Percentiles rank a stretch among this genome's conserved stretches.
phyloP scores from a whole-genome alignment of 768 basidiomycete genomes.

The Stropharia rugosoannulata region DNA sequence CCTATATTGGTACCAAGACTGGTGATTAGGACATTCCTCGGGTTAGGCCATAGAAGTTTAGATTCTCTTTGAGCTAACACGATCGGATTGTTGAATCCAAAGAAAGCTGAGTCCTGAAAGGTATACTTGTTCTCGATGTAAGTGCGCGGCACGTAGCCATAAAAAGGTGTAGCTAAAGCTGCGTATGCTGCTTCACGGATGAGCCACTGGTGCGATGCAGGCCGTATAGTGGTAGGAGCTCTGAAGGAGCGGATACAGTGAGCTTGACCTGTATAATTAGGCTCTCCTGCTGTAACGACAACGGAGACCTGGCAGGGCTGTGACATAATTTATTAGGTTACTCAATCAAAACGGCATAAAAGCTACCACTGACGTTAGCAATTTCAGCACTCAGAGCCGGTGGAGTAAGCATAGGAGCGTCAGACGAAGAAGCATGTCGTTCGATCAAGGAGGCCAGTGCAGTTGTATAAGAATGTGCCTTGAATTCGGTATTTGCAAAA shows the following conservation, averaged over 20 bases:
- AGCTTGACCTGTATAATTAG: conserved; percentile 18
- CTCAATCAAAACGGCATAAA: too few species aligned
- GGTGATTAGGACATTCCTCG: conserved; percentile 1
- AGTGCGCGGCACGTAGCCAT: conserved; percentile 13
- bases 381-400: neutral
- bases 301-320: conserved; percentile 12
- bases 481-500: conserved; percentile 6
- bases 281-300: conserved; percentile 20
- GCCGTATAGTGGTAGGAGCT: conserved; percentile 3
- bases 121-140: conserved; percentile 12
- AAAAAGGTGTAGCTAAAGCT: conserved; percentile 16
- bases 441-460: neutral
- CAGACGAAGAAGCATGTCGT: neutral
- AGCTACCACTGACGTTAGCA: neutral
- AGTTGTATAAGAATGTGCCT: neutral
- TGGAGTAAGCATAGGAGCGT: neutral
- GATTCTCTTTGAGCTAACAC: conserved; percentile 14
- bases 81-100: conserved; percentile 24
- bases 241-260: conserved; percentile 23
- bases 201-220: conserved; percentile 18
- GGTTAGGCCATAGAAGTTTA: conserved; percentile 15
- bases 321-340: neutral
- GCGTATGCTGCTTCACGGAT: conserved; percentile 20
- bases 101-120: conserved; percentile 23
- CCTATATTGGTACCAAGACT: conserved; percentile 1